phyloP scores from a whole-genome alignment of 1,284 basidiomycete species.

The Ustilago tritici region DNA sequence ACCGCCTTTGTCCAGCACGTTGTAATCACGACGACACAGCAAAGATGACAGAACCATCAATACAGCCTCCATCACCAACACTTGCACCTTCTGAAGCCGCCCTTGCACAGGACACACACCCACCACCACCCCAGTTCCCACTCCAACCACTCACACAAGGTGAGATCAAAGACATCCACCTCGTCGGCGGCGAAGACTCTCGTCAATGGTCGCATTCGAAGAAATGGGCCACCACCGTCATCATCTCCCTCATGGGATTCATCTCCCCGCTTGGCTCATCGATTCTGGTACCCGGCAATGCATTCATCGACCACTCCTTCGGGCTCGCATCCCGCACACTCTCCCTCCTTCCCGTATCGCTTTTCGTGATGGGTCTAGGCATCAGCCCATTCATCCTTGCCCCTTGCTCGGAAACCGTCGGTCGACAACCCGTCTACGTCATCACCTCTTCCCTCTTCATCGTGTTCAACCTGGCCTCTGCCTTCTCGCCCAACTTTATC shows the following conservation, averaged over 20 bases:
- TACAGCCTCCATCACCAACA: conserved; percentile 19
- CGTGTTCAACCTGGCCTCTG: conserved; percentile 68
- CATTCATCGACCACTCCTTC: conserved; percentile 45
- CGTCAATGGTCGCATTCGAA: conserved; percentile 32
- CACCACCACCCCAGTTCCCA: conserved; percentile 7
- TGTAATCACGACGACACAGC: conserved; percentile 1
- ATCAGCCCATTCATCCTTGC: conserved; percentile 72
- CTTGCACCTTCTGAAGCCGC: conserved; percentile 1
- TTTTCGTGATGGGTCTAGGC: conserved; percentile 60
- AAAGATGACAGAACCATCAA: conserved; percentile 19
- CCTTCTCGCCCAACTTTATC: conserved; percentile 65
- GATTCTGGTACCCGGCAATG: conserved; percentile 56
- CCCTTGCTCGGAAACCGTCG: conserved; percentile 72
- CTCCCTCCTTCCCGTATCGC: conserved; percentile 53
- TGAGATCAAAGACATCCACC: conserved; percentile 32
- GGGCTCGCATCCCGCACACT: conserved; percentile 41
- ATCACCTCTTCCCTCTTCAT: conserved; percentile 63
- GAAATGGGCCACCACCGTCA: conserved; percentile 58
- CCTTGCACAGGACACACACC: conserved; percentile 11
- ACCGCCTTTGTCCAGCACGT: neutral
- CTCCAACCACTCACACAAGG: conserved; percentile 26
- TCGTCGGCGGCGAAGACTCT: conserved; percentile 42
- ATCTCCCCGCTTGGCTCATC: conserved; percentile 63
- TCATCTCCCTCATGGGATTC: conserved; percentile 66
- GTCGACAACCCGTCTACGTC: conserved; percentile 71